Evolutionary conservation across 2,329 filamentous ascomycete species (phyloP), one percentile per base, ranked within the genome.

Genomic region (Hypoxylon sp.): DNA sequence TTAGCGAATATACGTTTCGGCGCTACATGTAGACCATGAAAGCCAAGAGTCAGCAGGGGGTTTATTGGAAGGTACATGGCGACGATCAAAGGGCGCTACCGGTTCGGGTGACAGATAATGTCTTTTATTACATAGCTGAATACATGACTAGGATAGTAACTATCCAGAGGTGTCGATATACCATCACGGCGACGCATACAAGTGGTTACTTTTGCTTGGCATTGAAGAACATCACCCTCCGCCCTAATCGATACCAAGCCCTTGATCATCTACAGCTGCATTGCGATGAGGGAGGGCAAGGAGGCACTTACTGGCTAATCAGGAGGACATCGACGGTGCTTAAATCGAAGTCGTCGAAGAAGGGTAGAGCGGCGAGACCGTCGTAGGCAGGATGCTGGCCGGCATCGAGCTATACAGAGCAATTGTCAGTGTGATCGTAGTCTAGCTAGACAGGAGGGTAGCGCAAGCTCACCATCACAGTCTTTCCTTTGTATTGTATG

Each of bases 401-500:
- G 52, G 96, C 96, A 82, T 99, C 96, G 72, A 99, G 92, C 93
- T 97, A 76, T 61, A 55, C 16, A 59, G 38, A 52, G 14, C 5
- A 6, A 32, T 14, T 33, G 67, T 74, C 65, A 74, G 69, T 51
- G 22, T 36, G 11, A 50, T 2, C 18, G 7, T n/a, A 14, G 14
- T 11, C 4, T 14, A 24, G 36, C 2, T 16, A 12, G 30, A 45
- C 8, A 32, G n/a, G 30, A 24, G 50, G 16, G 18, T 4, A 54
- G 75, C 73, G 16, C 18, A 9, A 45, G 77, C 88, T 72, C 83
- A 96, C 93, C 96, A 99, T 99, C 71, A 99, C 93, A 4, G 95
- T 98, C 80, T 99, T 99, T 67, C 96, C 96, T 81, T 98, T 99
- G 86, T 99, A 99, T 76, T 98, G 93, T 64, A 99, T 89, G 73